Evolutionary conservation across 805 yeast species (phyloP), one percentile per base, ranked within the genome.

Genomic region (Yarrowia sp.): DNA sequence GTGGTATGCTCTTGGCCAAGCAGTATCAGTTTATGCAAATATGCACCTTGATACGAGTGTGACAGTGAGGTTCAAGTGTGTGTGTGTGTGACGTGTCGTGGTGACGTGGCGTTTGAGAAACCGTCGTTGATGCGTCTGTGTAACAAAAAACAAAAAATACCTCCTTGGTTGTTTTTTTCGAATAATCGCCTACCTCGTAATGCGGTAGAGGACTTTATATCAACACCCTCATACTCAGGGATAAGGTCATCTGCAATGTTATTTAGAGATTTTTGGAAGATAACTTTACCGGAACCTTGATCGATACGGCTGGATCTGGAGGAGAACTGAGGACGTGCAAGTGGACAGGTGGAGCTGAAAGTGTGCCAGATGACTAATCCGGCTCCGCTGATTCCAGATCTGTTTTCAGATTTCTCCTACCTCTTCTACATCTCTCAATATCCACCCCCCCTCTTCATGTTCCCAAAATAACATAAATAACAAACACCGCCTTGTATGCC

Each of bases 241-340:
- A 47, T 47, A 47, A 47, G 52, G 38, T 30, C 50, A 30, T 47
- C 52, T 47, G 52, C 52, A 47, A 47, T 47, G 52, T 47, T 47
- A 47, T 47, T 47, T 47, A 47, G 52, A 47, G 52, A 47, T 47
- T 46, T 46, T 47, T 47, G 52, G 15, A 7, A 13, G 52, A 47
- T 47, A 47, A 47, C 52, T 47, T 47, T 47, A n/a, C 14, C 19
- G 9, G 24, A 47, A 47, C 52, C 38, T 47, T 15, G 52, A 47
- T 47, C 36, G 30, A 17, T 7, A n/a, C 36, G 52, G 52, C 38
- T 47, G 52, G 15, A 24, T 24, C 6, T 3, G n/a, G 30, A 14
- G 20, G 7, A 14, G 8, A 46, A n/a, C n/a, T n/a, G n/a, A n/a
- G n/a, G n/a, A n/a, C n/a, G n/a, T n/a, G n/a, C n/a, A 14, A 15